Evolutionary conservation across 2,329 filamentous ascomycete genomes (phyloP).

Genomic region (Passalora sequoiae): DNA sequence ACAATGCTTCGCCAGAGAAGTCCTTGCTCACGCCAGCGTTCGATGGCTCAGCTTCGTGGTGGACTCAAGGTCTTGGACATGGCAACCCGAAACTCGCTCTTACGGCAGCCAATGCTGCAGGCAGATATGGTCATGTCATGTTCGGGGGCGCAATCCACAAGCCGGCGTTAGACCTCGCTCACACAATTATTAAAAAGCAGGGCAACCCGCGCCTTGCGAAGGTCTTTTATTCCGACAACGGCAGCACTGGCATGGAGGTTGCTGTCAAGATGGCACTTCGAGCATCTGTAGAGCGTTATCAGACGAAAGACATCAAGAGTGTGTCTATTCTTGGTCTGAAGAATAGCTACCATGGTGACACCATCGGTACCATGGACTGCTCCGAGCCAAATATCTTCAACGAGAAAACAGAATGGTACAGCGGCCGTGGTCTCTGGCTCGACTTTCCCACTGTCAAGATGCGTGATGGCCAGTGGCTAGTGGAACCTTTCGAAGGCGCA

Average conservation of each 20-base stretch:
- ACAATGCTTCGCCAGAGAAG: constrained; percentile 17
- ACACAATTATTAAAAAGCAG: constrained; percentile 56
- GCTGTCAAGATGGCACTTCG: constrained; percentile 79
- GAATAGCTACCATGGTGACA: constrained; percentile 82
- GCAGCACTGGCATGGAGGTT: constrained; percentile 78
- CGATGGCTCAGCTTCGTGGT: constrained; percentile 84
- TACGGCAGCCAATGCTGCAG: constrained; percentile 73
- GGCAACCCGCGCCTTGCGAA: constrained; percentile 61
- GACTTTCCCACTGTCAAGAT: constrained; percentile 70
- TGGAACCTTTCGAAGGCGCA: constrained; percentile 51
- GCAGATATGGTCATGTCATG: constrained; percentile 83
- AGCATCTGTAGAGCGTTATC: constrained; percentile 61
- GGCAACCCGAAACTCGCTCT: constrained; percentile 67
- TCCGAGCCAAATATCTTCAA: constrained; percentile 74
- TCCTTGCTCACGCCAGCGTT: constrained; percentile 61
- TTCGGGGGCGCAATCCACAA: constrained; percentile 76
- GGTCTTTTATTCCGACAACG: constrained; percentile 79
- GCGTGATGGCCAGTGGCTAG: constrained; percentile 59
- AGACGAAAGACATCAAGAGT: constrained; percentile 38
- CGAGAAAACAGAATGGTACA: constrained; percentile 81
- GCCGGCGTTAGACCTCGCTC: constrained; percentile 65
- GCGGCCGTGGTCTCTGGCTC: constrained; percentile 72
- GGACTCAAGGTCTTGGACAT: constrained; percentile 83
- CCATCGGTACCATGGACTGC: constrained; percentile 82
- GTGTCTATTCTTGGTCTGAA: constrained; percentile 65